Evolutionary conservation across 2,329 filamentous ascomycete species (phyloP), one percentile per base, ranked within the genome.

Genomic region (Huntiella abstrusa): DNA sequence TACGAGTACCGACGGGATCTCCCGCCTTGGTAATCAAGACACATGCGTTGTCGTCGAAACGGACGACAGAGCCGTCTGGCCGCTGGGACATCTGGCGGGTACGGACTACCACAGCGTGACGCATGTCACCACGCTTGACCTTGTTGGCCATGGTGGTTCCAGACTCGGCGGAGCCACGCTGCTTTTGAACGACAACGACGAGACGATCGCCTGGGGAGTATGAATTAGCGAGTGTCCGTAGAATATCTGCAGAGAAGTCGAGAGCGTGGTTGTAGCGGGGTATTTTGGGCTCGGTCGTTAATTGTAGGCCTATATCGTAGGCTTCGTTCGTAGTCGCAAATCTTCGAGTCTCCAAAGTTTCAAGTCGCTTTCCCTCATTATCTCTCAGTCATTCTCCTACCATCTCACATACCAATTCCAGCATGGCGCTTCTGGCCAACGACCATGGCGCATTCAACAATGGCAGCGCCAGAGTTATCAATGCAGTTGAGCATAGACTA

Each of bases 401-500:
- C 22, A 28, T 8, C 32, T 11, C 16, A 38, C 47, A 10, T 73
- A 94, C 87, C 91, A 58, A 98, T 87, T 58, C 79, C 80, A 50
- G 88, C 91, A 57, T 80, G 76, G 54, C 77, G 70, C 68, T 95
- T 93, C 68, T 88, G 91, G 59, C 84, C 84, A 57, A 98, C 70
- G 52, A 96, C 82, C 61, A 88, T 81, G 61, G 82, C 83, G 67
- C 91, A 98, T 69, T 98, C 91, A 66, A 96, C 91, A 54, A 98
- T 72, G 57, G 91, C 87, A 55, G 91, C 91, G 61, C 91, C 91
- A 54, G 91, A 96, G 71, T 95, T 98, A 80, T 98, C 91, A 76
- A 98, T 96, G 79, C 91, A 96, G 67, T 91, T 95, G 57, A 98
- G 75, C 76, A 98, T 85, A 61, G 87, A 83, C 91, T 95, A 55